These are phyloP conservation scores for Ganoderma sp. DNA, from an alignment of 1,284 basidiomycete genomes.

Conservation along the genomic window DNA sequence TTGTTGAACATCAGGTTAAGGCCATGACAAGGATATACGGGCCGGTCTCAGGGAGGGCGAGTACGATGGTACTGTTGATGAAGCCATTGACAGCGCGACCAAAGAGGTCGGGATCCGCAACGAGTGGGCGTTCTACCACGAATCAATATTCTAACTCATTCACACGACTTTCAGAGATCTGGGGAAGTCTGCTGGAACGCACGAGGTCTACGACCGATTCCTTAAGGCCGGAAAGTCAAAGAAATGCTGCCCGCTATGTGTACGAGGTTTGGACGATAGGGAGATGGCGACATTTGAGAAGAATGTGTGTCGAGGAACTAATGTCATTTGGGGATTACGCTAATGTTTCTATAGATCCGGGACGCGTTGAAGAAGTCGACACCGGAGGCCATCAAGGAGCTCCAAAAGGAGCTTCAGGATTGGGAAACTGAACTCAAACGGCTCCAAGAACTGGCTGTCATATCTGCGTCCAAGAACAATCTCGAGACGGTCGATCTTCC, in stretches of 20 bases:
- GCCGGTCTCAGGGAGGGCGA: slow-evolving; percentile 49
- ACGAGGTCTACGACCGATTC: slow-evolving; percentile 67
- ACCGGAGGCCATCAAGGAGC: slow-evolving; percentile 45
- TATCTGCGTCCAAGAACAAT: slow-evolving; percentile 57
- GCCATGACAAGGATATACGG: slow-evolving; percentile 59
- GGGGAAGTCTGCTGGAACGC: slow-evolving; percentile 46
- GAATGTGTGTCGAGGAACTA: slow-evolving; percentile 54
- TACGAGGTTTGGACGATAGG: slow-evolving; percentile 66
- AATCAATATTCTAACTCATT: not conserved
- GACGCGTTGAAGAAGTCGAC: slow-evolving; percentile 59
- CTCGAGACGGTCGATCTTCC: slow-evolving; percentile 71
- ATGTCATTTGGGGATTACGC: not conserved
- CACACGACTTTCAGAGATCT: slow-evolving; percentile 33
- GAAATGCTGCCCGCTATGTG: slow-evolving; percentile 80
- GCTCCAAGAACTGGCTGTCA: slow-evolving; percentile 63
- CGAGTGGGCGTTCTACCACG: slow-evolving; percentile 49
- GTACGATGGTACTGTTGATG: slow-evolving; percentile 48
- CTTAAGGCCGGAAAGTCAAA: slow-evolving; percentile 66
- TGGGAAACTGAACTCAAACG: slow-evolving; percentile 69
- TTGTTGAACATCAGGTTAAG: slow-evolving; percentile 42
- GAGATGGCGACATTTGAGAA: slow-evolving; percentile 73
- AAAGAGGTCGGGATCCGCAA: slow-evolving; percentile 58
- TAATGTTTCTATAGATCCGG: slow-evolving; percentile 51
- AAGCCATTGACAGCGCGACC: slow-evolving; percentile 63
- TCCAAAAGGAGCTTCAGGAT: slow-evolving; percentile 55